Percentiles rank a stretch among this genome's conserved stretches.
phyloP scores from a whole-genome alignment of 805 yeast genomes.

The Cyberlindnera americana region DNA sequence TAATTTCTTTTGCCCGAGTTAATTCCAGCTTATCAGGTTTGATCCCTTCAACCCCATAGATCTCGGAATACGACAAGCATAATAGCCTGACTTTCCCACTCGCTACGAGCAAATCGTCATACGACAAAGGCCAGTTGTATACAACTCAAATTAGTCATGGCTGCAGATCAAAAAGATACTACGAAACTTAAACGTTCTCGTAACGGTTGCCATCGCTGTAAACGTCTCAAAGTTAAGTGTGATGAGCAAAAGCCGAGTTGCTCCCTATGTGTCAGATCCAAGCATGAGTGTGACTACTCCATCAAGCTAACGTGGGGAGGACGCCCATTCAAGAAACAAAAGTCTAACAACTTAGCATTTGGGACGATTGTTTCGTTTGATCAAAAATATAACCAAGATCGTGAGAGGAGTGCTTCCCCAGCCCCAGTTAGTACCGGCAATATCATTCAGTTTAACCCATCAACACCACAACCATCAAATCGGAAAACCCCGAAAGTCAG shows the following conservation, averaged over 20 bases:
- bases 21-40: too few species aligned
- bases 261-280: conserved; percentile 46
- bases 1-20: too few species aligned
- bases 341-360: conserved; percentile 25
- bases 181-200: conserved; percentile 43
- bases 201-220: conserved; percentile 60
- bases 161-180: background rate
- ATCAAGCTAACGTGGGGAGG: conserved; percentile 73
- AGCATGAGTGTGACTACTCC: conserved; percentile 56
- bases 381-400: conserved; percentile 13
- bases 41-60: too few species aligned
- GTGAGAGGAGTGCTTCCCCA: background rate
- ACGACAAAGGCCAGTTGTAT: too few species aligned
- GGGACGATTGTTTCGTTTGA: conserved; percentile 20
- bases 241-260: conserved; percentile 66
- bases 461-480: background rate
- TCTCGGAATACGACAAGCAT: too few species aligned
- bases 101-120: too few species aligned
- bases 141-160: too few species aligned
- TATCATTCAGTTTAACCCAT: background rate
- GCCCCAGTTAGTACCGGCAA: background rate
- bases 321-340: conserved; percentile 51
- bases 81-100: too few species aligned
- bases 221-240: conserved; percentile 61
- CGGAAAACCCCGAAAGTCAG: too few species aligned